Evolutionary conservation across 2,329 filamentous ascomycete genomes (phyloP).

Genomic region (Xylariales sp.): DNA sequence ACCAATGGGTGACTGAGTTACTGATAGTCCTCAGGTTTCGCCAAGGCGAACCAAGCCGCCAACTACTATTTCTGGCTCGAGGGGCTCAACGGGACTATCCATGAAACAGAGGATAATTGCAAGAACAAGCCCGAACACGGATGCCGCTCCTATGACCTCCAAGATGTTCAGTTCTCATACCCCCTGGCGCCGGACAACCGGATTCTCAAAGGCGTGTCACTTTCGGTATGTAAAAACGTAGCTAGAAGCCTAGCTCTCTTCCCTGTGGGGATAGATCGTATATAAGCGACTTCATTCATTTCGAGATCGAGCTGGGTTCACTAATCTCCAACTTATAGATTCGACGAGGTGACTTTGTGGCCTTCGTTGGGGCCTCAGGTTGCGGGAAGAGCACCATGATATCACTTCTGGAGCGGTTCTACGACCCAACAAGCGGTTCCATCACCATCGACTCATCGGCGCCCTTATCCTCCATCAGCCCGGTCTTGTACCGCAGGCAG

Average conservation of each 20-base stretch:
- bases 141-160: constrained; percentile 36
- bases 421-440: constrained; percentile 36
- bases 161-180: constrained; percentile 60
- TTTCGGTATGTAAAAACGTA: too few species aligned
- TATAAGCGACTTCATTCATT: too few species aligned
- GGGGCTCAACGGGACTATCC: constrained; percentile 34
- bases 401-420: constrained; percentile 43
- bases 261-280: too few species aligned
- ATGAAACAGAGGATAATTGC: constrained; percentile 35
- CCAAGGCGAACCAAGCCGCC: constrained; percentile 42
- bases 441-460: constrained; percentile 42
- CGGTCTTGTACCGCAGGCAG: constrained; percentile 45
- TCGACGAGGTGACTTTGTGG: constrained; percentile 44
- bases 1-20: neutral
- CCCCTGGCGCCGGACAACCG: constrained; percentile 39
- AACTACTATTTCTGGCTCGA: constrained; percentile 48
- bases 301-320: too few species aligned
- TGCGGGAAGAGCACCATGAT: constrained; percentile 61
- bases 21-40: constrained; percentile 15
- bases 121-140: constrained; percentile 25
- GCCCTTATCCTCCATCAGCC: constrained; percentile 34
- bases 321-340: constrained; percentile 36
- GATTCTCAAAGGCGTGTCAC: constrained; percentile 40
- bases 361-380: constrained; percentile 51
- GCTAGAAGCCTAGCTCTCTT: too few species aligned